Conservation (phyloP, 768 basidiomycete species). For the Boletus subparvulus region DNA sequence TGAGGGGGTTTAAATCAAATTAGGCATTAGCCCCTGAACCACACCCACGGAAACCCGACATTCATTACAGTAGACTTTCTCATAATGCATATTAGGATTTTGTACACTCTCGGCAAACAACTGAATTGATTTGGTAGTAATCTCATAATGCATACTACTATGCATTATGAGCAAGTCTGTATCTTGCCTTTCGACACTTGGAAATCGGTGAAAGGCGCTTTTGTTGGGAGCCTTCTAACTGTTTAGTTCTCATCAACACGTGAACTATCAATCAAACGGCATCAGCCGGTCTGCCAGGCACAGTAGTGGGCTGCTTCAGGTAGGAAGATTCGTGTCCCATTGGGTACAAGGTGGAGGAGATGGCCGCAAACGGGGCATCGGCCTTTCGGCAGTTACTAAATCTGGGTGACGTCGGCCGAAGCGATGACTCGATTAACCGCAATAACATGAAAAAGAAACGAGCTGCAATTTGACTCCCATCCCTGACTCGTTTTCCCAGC, state of each 20-base stretch:
- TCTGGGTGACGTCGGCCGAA: conserved; percentile 28
- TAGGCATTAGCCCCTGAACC: background rate
- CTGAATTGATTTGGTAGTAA: no score
- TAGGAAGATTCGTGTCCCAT: no score
- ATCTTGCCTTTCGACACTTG: background rate
- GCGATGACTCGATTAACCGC: conserved; percentile 18
- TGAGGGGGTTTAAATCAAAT: background rate
- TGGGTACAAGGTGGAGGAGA: background rate
- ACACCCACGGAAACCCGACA: background rate
- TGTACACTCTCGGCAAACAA: no score
- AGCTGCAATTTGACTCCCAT: conserved; percentile 2
- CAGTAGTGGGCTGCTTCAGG: background rate
- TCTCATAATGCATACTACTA: no score
- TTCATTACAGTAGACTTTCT: no score
- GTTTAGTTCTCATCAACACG: background rate
- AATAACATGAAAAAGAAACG: conserved; percentile 6
- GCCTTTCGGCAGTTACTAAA: conserved; percentile 21
- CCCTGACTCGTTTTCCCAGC: conserved; percentile 2
- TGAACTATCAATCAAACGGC: background rate
- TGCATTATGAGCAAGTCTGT: no score
- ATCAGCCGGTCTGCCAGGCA: background rate
- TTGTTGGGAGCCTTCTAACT: no score
- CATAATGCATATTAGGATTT: no score
- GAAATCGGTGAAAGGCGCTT: background rate
- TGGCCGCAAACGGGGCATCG: conserved; percentile 9